phyloP scores from a whole-genome alignment of 2,329 filamentous ascomycete genomes.

The Myriosclerotinia curreyana region DNA sequence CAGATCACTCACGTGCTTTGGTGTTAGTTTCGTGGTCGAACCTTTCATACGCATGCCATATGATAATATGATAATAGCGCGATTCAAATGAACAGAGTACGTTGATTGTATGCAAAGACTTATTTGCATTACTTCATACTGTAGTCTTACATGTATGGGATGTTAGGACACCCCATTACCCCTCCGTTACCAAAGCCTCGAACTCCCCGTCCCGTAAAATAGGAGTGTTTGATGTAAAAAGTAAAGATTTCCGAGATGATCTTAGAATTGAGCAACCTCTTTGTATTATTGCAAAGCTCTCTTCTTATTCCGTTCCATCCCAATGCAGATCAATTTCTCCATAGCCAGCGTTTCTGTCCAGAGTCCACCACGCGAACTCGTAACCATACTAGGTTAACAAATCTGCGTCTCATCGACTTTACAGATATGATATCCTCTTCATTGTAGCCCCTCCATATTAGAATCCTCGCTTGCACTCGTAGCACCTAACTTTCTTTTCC shows the following conservation, averaged over 20 bases:
- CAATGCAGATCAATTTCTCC: background rate
- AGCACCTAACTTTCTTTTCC: constrained; percentile 42
- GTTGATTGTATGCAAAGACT: background rate
- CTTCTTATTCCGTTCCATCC: background rate
- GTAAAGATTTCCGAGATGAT: background rate
- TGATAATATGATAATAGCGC: background rate
- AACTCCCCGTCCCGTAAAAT: background rate
- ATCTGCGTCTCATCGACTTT: background rate
- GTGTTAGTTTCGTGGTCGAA: constrained; percentile 2
- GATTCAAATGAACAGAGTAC: background rate
- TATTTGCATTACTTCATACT: constrained; percentile 8
- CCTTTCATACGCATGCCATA: background rate
- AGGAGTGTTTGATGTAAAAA: background rate
- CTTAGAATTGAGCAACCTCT: background rate
- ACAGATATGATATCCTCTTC: background rate
- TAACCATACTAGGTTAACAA: background rate
- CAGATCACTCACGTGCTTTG: constrained; percentile 15
- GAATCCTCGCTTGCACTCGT: constrained; percentile 16
- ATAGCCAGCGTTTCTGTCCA: background rate
- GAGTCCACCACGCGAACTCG: background rate
- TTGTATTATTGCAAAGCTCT: constrained; percentile 1
- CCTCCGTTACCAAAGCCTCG: background rate
- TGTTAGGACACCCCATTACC: background rate
- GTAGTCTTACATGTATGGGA: constrained; percentile 7
- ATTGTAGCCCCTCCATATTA: constrained; percentile 17